phyloP scores from a whole-genome alignment of 2,329 filamentous ascomycete genomes.

The Penicillium oxalicum region DNA sequence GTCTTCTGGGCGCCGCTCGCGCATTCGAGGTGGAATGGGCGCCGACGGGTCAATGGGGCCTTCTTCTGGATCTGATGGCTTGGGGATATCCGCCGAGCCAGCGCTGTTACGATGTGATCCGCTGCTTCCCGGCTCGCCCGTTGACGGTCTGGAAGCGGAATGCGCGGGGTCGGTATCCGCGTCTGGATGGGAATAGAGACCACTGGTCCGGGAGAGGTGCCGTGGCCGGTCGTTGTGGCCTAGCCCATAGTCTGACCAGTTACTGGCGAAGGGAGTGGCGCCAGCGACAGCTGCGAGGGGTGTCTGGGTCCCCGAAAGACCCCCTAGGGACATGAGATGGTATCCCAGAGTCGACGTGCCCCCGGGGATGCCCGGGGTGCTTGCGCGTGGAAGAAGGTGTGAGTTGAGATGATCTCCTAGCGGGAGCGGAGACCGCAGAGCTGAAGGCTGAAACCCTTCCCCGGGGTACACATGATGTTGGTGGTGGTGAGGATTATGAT shows the following conservation, averaged over 20 bases:
- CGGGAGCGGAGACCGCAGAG: constrained; percentile 32
- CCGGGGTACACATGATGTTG: constrained; percentile 25
- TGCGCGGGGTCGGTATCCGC: constrained; percentile 32
- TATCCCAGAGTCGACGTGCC: constrained; percentile 47
- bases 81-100: constrained; percentile 20
- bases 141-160: constrained; percentile 40
- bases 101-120: constrained; percentile 25
- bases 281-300: constrained; percentile 44
- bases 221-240: constrained; percentile 15
- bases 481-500: constrained; percentile 12
- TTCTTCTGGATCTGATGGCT: constrained; percentile 17
- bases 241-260: constrained; percentile 31
- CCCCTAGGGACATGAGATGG: constrained; percentile 44
- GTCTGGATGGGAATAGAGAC: constrained; percentile 25
- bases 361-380: constrained; percentile 44
- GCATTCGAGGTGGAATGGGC: constrained; percentile 49
- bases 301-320: constrained; percentile 45
- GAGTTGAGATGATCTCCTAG: constrained; percentile 36
- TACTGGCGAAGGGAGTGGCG: constrained; percentile 36
- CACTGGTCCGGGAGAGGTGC: constrained; percentile 11
- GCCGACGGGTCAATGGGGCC: constrained; percentile 16
- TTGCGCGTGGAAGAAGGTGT: constrained; percentile 40
- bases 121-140: constrained; percentile 16
- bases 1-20: constrained; percentile 75
- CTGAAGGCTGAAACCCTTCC: constrained; percentile 26